These are phyloP conservation scores for Heracleum sosnowskyi DNA, from an alignment of 129 eudicot genomes.

Conservation along the genomic window DNA sequence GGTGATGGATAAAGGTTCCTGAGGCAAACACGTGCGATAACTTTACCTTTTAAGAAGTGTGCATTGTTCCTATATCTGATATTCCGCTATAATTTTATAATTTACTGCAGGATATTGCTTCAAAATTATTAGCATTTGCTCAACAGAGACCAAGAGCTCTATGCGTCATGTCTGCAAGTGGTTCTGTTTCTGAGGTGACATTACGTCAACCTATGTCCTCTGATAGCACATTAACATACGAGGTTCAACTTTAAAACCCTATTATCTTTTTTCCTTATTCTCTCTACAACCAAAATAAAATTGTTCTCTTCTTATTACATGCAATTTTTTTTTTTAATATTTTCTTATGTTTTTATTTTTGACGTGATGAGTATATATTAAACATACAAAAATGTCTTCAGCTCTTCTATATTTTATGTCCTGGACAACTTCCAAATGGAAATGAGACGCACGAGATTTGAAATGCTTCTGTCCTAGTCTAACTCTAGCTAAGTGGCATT, in stretches of 20 bases:
- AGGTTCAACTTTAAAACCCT: slow-evolving; percentile 33
- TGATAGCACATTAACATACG: slow-evolving; percentile 51
- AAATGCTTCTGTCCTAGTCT: not conserved
- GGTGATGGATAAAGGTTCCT: not conserved
- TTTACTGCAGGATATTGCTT: slow-evolving; percentile 56
- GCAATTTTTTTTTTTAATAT: not conserved
- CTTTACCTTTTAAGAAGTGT: not conserved
- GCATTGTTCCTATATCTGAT: not conserved
- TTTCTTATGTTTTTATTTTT: not conserved
- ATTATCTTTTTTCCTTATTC: not conserved
- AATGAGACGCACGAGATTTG: not conserved
- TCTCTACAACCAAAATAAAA: not conserved
- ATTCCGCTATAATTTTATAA: not conserved
- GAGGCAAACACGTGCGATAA: not conserved
- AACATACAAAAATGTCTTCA: not conserved
- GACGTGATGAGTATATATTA: not conserved
- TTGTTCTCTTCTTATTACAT: not conserved
- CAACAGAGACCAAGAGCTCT: slow-evolving; percentile 77
- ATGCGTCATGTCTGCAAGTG: slow-evolving; percentile 69
- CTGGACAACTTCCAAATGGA: not conserved
- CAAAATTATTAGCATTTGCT: slow-evolving; percentile 58
- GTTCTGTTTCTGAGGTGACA: slow-evolving; percentile 53
- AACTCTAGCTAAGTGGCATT: not conserved
- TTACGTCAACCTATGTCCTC: slow-evolving; percentile 53
- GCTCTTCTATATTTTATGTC: not conserved